These are phyloP conservation scores for Ophiobolus disseminans DNA, from an alignment of 2,329 filamentous ascomycete genomes.

Conservation along the genomic window DNA sequence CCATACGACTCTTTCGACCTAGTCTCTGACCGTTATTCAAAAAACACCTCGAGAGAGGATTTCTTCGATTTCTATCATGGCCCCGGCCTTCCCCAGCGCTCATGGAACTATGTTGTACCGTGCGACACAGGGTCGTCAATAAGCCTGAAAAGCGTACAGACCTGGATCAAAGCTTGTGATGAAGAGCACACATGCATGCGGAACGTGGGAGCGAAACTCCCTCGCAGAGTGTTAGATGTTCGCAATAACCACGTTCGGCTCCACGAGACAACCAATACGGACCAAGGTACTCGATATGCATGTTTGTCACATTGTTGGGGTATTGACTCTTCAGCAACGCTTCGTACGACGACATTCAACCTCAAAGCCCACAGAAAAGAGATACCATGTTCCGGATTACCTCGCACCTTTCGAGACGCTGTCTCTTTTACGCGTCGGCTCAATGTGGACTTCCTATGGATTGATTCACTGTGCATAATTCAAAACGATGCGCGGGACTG, in stretches of 20 bases:
- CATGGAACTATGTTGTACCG: too few relatives aligned
- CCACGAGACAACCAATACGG: neutral
- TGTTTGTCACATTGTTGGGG: constrained; percentile 4
- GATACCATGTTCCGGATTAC: neutral
- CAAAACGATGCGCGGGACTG: neutral
- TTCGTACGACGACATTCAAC: neutral
- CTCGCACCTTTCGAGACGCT: neutral
- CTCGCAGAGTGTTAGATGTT: neutral
- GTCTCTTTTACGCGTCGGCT: neutral
- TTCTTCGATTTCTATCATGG: too few relatives aligned
- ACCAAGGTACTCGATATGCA: neutral
- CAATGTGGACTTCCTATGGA: neutral
- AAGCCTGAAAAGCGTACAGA: neutral
- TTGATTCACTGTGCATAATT: constrained; percentile 1
- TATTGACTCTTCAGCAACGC: neutral
- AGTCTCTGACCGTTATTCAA: too few relatives aligned
- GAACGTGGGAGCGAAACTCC: neutral
- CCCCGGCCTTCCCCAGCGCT: too few relatives aligned
- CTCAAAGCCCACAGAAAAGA: neutral
- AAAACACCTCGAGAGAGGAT: too few relatives aligned
- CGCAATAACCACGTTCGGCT: neutral
- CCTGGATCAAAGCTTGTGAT: neutral
- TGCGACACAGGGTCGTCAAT: neutral
- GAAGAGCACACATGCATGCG: neutral
- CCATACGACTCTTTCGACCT: too few relatives aligned